Evolutionary conservation across 768 basidiomycete genomes (phyloP), one percentile per base, ranked within the genome.

Genomic region (Naganishia antarctica): DNA sequence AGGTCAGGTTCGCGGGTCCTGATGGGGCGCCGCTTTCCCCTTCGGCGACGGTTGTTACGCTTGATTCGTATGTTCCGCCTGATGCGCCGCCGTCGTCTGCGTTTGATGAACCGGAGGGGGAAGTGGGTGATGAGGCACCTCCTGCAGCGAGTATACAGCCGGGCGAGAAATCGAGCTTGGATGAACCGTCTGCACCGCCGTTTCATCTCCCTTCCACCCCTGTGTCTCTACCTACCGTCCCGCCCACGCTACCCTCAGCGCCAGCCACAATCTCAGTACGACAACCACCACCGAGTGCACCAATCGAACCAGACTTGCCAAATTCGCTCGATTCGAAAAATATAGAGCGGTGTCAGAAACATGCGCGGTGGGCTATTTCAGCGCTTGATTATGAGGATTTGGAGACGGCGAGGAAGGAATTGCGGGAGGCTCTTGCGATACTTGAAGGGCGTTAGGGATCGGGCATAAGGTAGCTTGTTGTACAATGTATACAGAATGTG

Each of bases 311-410:
- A 16, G 37, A 15, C 1, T 57, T 40, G 6, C 53, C 53, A 9
- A 40, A 21, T 23, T 32, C 31, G 3, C 53, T 63, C 13, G 70
- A 73, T 46, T 51, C 88, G 4, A 80, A 80, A 59, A 73, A 85
- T 60, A 82, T 96, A 26, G 81, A 86, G 21, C 84, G 87, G 67
- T 85, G 84, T 15, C 93, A 99, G 81, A 96, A 89, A 74, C 91
- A 93, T 70, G 91, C 91, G 70, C 83, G 84, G 60, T 96, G 88
- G 79, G 94, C 94, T 7, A 90, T 97, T 63, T 91, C 89, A 31
- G 85, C 96, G n/a, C 80, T 99, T 61, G 91, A 97, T 73, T 97
- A 93, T 74, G 94, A 98, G 74, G 94, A 99, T 76, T 81, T 82
- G 11, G 87, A 88, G 68, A 88, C 89, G 70, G 94, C 94, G 18